These are phyloP conservation scores for Wilcoxina mikolae DNA, from an alignment of 495 filamentous ascomycete genomes.

Conservation along the genomic window DNA sequence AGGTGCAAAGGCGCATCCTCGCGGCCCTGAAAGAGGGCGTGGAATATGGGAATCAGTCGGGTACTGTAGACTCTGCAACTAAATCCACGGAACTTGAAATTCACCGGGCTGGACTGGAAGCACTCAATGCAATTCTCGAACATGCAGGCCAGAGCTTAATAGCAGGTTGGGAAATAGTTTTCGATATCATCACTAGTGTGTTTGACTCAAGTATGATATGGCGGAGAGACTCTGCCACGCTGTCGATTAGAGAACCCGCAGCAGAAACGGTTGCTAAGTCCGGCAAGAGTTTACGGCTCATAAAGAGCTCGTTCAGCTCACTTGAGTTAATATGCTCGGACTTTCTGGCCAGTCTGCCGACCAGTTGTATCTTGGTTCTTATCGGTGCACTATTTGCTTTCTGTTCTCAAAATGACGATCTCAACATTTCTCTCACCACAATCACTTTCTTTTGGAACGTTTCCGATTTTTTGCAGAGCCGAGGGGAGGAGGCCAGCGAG, in stretches of 20 bases:
- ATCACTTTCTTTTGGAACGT: constrained; percentile 91
- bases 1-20: constrained; percentile 56
- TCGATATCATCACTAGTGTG: constrained; percentile 70
- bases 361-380: constrained; percentile 61
- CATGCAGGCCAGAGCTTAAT: constrained; percentile 72
- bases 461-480: constrained; percentile 58
- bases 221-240: constrained; percentile 26
- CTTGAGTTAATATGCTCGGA: constrained; percentile 89
- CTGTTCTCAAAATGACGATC: constrained; percentile 70
- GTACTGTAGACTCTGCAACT: constrained; percentile 28
- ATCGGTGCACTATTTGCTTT: constrained; percentile 83
- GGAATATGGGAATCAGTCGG: not conserved
- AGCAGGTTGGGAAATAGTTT: constrained; percentile 69
- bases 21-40: constrained; percentile 48
- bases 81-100: constrained; percentile 58
- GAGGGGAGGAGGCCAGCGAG: constrained; percentile 27
- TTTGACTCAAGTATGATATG: constrained; percentile 41
- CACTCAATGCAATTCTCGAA: constrained; percentile 67
- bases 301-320: constrained; percentile 72
- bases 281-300: constrained; percentile 41
- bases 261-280: constrained; percentile 39
- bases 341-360: constrained; percentile 66
- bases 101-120: constrained; percentile 67
- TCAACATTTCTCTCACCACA: constrained; percentile 89
- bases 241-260: constrained; percentile 13